These are phyloP conservation scores for Omphalea diandra DNA, from an alignment of 441 rosid species.

Conservation along the genomic window DNA sequence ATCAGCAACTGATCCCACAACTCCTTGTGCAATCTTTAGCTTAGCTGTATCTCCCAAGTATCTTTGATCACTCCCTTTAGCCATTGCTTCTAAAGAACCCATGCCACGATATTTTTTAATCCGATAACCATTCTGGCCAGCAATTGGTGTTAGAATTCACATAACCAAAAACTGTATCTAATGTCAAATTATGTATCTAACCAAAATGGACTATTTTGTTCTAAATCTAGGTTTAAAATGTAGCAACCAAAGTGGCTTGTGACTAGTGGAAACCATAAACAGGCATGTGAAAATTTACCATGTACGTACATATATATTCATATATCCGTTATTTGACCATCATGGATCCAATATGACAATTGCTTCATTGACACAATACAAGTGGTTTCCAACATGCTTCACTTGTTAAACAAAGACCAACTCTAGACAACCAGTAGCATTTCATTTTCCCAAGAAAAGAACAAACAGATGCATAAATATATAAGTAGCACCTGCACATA, in stretches of 20 bases:
- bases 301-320: too few relatives aligned
- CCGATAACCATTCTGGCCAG: constrained; percentile 47
- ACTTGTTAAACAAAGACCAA: too few relatives aligned
- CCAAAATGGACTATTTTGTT: background rate
- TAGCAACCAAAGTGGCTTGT: background rate
- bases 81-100: constrained; percentile 95
- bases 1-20: constrained; percentile 84
- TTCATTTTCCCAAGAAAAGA: background rate
- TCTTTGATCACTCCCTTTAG: constrained; percentile 82
- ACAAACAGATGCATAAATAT: background rate
- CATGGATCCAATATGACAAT: too few relatives aligned
- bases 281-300: too few relatives aligned
- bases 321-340: too few relatives aligned
- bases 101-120: constrained; percentile 79
- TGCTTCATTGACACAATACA: background rate
- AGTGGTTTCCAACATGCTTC: too few relatives aligned
- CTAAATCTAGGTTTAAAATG: background rate
- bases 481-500: background rate
- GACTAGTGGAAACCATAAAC: too few relatives aligned
- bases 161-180: background rate
- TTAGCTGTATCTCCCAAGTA: constrained; percentile 76
- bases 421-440: too few relatives aligned
- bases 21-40: constrained; percentile 91
- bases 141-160: constrained; percentile 5
- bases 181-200: background rate